Evolutionary conservation across 73 alveolate genomes (phyloP).

Genomic region (Durusdinium trenchii): DNA sequence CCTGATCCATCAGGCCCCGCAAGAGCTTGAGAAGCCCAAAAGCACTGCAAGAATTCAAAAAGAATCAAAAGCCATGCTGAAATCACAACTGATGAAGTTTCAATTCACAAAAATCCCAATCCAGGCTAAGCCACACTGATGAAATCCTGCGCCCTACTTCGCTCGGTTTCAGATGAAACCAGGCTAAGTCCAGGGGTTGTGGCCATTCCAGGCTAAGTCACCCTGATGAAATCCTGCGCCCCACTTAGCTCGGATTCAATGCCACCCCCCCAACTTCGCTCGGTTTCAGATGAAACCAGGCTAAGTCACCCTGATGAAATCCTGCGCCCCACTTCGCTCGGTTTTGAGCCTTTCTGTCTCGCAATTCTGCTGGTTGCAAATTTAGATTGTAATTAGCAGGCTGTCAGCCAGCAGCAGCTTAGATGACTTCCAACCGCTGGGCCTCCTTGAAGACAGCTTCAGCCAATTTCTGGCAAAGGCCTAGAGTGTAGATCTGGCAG

Average conservation of each 20-base stretch:
- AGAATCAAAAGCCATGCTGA: too few relatives aligned
- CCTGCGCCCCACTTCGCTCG: not conserved
- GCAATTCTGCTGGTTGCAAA: not conserved
- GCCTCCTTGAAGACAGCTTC: not conserved
- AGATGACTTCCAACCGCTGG: not conserved
- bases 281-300: not conserved
- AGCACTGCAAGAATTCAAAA: not conserved
- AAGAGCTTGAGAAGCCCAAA: not conserved
- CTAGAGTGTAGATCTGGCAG: not conserved
- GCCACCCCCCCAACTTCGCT: not conserved
- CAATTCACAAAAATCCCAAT: not conserved
- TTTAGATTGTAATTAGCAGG: not conserved
- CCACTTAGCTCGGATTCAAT: not conserved
- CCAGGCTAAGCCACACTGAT: not conserved
- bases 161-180: slow-evolving; percentile 49
- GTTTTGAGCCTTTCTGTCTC: not conserved
- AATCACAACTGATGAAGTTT: too few relatives aligned
- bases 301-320: not conserved
- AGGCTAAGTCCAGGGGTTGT: not conserved
- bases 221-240: too few relatives aligned
- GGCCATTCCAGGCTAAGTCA: not conserved
- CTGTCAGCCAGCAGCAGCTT: not conserved
- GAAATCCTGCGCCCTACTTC: slow-evolving; percentile 7
- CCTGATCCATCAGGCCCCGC: not conserved
- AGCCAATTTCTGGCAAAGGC: not conserved